phyloP scores from a whole-genome alignment of 371 early-diverging fungal species.

The Actinomortierella wolfii region DNA sequence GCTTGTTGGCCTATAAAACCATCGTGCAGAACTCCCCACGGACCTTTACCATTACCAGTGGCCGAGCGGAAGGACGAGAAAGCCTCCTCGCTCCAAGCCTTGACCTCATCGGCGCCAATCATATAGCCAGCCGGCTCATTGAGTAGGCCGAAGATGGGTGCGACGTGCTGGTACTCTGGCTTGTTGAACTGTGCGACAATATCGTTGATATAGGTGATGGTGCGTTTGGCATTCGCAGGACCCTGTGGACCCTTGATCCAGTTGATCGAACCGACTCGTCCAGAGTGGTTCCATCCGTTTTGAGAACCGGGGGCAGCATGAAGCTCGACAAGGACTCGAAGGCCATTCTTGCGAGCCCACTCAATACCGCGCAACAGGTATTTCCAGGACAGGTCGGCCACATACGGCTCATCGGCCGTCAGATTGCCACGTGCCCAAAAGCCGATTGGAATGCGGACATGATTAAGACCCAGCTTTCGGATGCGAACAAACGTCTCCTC shows the following conservation, averaged over 20 bases:
- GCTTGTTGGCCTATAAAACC: conserved; percentile 34
- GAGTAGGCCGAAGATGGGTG: conserved; percentile 58
- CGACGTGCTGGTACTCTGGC: conserved; percentile 55
- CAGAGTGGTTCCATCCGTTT: conserved; percentile 58
- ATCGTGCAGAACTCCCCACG: conserved; percentile 41
- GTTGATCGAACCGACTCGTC: conserved; percentile 22
- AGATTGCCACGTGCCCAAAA: conserved; percentile 54
- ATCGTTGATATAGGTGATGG: conserved; percentile 13
- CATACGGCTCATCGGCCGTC: conserved; percentile 52
- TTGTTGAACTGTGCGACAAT: conserved; percentile 20
- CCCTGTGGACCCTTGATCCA: conserved; percentile 30
- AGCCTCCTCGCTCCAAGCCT: conserved; percentile 30
- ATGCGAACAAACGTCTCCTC: conserved; percentile 50
- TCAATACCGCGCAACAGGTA: conserved; percentile 55
- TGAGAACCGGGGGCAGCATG: conserved; percentile 70
- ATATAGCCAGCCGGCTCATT: conserved; percentile 45
- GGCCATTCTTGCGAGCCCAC: conserved; percentile 57
- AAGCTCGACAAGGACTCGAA: conserved; percentile 66
- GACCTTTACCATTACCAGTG: conserved; percentile 21
- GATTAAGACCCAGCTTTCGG: conserved; percentile 50
- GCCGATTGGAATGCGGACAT: conserved; percentile 55
- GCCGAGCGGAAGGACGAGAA: conserved; percentile 18
- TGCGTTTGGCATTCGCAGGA: conserved; percentile 28
- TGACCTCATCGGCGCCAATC: conserved; percentile 25
- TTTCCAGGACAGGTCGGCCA: conserved; percentile 42